Base-by-base conservation (phyloP, 176 grass and related monocot species). In the Poa pratensis region DNA sequence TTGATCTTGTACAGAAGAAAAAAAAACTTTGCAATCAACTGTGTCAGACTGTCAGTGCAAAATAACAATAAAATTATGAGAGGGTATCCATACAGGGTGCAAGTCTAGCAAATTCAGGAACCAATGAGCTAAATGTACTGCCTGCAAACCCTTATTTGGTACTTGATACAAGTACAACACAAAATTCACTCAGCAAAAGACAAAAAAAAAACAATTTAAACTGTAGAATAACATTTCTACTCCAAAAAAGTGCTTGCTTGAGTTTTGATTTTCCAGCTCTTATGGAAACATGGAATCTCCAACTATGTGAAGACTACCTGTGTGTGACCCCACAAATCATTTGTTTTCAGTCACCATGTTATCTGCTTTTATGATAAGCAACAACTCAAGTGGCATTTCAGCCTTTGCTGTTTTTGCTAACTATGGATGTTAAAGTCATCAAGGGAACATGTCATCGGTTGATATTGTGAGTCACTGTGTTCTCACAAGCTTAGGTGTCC, bases 401-500 rank as follows among this genome's bases (percentile, higher is more conserved):
- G 65, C 62, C 12, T 14, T 57, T 85, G 42, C 35, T 72, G 54
- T 37, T 77, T 87, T 82, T 30, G 3, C 35, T 23, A 43, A 40
- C 76, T 87, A 61, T 53, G 52, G 69, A 62, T 76, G 75, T 75
- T 57, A 48, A 63, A 61, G 71, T 62, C 83, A 90, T 52, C n/a
- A 50, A 79, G 76, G 37, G n/a, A 86, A 73, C 80, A 48, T 60
- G 14, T 69, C 77, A 52, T 80, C 35, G 64, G 10, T 28, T 14
- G 69, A 50, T 83, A 4, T 22, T n/a, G 35, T 75, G 69, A 52
- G 53, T 87, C 88, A 95, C 68, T 98, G 91, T 82, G 91, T 93
- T 89, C 86, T 94, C 55, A 98, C 86, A 83, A 98, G 89, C 81
- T 94, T 98, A 28, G 83, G 89, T 20, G 85, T 90, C 89, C 96